Conservation (phyloP, 495 filamentous ascomycete genomes). For the Aspergillus taichungensis region DNA sequence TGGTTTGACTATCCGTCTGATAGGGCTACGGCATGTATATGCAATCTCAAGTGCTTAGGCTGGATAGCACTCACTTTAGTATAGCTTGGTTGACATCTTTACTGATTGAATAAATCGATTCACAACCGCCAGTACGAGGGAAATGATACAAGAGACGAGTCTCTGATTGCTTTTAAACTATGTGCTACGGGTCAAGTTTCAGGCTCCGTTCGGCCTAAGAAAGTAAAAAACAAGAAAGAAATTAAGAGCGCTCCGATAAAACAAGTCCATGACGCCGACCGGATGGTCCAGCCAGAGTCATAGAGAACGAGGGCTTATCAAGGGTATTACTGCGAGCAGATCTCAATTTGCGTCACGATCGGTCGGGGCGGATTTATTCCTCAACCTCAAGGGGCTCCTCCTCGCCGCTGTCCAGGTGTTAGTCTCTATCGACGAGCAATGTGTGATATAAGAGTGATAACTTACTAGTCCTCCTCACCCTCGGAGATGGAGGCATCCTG, state of each 20-base stretch:
- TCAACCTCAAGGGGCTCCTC: constrained; percentile 34
- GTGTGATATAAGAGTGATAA: constrained; percentile 1
- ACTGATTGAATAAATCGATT: no score
- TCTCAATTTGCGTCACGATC: constrained; percentile 17
- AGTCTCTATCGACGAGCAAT: constrained; percentile 1
- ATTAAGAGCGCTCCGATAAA: constrained; percentile 41
- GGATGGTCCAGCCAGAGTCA: constrained; percentile 14
- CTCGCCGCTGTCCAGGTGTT: constrained; percentile 23
- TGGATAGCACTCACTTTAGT: no score
- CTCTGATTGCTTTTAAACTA: constrained; percentile 27
- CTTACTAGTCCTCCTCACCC: constrained; percentile 61
- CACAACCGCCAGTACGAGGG: no score
- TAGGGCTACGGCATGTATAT: no score
- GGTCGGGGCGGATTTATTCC: constrained; percentile 27
- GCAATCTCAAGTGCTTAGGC: no score
- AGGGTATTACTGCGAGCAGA: constrained; percentile 38
- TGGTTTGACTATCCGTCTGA: no score
- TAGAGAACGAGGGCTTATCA: constrained; percentile 33
- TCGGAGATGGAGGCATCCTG: constrained; percentile 89
- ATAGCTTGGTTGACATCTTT: background rate
- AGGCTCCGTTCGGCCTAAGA: constrained; percentile 18
- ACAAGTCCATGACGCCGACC: constrained; percentile 25
- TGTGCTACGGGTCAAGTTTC: constrained; percentile 30
- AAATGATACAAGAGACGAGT: no score
- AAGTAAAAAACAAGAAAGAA: constrained; percentile 38